phyloP scores from a whole-genome alignment of 2,329 filamentous ascomycete species.

The Xylariaceae sp. region DNA sequence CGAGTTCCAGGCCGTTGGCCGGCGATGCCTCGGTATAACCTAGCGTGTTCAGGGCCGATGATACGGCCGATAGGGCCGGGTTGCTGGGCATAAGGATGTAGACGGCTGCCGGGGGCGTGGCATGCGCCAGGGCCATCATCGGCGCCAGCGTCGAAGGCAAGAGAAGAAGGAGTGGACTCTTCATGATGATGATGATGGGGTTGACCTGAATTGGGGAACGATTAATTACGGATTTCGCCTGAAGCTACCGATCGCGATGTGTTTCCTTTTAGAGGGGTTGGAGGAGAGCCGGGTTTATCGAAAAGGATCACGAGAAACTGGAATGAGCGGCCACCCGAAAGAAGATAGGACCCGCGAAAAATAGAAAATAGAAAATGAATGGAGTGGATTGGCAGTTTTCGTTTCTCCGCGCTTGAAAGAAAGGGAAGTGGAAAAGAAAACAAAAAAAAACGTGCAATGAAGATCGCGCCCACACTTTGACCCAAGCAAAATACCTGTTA shows the following conservation, averaged over 20 bases:
- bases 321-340: not conserved
- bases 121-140: constrained; percentile 9
- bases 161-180: constrained; percentile 1
- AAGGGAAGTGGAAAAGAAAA: not conserved
- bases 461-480: not conserved
- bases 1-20: not conserved
- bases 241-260: too few relatives aligned
- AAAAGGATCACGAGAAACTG: too few relatives aligned
- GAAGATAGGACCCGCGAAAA: not conserved
- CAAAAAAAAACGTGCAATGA: too few relatives aligned
- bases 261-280: too few relatives aligned
- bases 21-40: constrained; percentile 21
- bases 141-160: constrained; percentile 16
- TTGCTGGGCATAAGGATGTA: constrained; percentile 24
- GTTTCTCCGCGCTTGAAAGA: not conserved
- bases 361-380: not conserved
- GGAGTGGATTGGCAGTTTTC: not conserved
- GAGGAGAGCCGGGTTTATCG: too few relatives aligned
- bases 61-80: constrained; percentile 17
- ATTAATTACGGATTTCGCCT: not conserved
- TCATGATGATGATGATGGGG: constrained; percentile 10
- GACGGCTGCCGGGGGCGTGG: constrained; percentile 16
- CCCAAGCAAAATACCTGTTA: not conserved
- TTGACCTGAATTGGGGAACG: not conserved
- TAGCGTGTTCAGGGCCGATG: constrained; percentile 23